Conservation (phyloP, 805 yeast genomes). For the Zygosaccharomyces bailii region DNA sequence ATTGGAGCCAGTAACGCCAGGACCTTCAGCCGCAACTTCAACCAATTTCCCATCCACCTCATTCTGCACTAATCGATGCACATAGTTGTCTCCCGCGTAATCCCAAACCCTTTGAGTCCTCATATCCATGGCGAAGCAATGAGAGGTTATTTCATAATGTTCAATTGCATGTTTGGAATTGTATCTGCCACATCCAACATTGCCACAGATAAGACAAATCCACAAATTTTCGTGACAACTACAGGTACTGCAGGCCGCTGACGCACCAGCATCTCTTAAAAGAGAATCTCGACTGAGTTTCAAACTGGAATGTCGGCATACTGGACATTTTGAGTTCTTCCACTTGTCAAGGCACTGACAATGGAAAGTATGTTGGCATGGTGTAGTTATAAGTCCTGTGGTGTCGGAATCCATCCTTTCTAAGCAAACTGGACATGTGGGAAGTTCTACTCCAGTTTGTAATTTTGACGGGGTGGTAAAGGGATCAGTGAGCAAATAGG, state of each 20-base stretch:
- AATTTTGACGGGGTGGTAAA: conserved; percentile 44
- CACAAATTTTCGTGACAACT: conserved; percentile 61
- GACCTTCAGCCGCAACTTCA: conserved; percentile 51
- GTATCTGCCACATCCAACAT: conserved; percentile 88
- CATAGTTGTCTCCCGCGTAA: conserved; percentile 86
- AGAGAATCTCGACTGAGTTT: conserved; percentile 29
- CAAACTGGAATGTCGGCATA: conserved; percentile 71
- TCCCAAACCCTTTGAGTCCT: conserved; percentile 89
- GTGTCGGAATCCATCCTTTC: conserved; percentile 80
- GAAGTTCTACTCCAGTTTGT: conserved; percentile 53
- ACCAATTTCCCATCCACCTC: conserved; percentile 87
- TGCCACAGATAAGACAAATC: conserved; percentile 89
- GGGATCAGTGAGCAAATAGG: conserved; percentile 70
- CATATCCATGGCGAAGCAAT: conserved; percentile 89
- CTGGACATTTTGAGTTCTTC: conserved; percentile 89
- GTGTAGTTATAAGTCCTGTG: conserved; percentile 80
- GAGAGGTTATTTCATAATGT: conserved; percentile 74
- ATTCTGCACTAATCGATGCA: conserved; percentile 78
- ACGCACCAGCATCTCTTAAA: conserved; percentile 29
- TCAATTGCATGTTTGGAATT: conserved; percentile 80
- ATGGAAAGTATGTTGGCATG: conserved; percentile 92
- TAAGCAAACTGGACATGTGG: conserved; percentile 90
- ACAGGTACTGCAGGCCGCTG: conserved; percentile 53
- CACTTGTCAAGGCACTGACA: conserved; percentile 84
- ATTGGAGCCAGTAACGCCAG: conserved; percentile 8